Evolutionary conservation across 169 alveolate genomes (phyloP), one percentile per base, ranked within the genome.

Genomic region (Babesia ovis): DNA sequence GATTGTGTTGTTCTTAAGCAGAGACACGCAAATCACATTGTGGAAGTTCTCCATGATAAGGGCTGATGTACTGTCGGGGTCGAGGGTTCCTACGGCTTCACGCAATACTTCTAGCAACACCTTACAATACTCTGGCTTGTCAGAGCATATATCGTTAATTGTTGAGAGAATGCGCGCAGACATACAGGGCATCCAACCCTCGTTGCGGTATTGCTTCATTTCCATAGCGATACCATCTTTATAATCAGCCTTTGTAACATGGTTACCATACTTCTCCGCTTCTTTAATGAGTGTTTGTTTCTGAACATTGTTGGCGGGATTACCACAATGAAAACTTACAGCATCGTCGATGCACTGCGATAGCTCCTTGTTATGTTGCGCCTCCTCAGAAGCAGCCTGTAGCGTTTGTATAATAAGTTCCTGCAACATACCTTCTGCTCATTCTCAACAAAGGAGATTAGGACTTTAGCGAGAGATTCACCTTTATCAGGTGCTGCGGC

Each of bases 181-280:
- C 69, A 61, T 68, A 62, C 85, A 71, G 37, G 69, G 77, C 85
- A 71, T 81, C 89, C 89, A 81, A 2, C 77, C 73, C 34, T 66
- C 74, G 61, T 64, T 73, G 20, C 42, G 68, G 48, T 68, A 71
- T 39, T 70, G 54, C 45, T 42, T 48, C 58, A 81, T 45, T n/a
- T 73, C 74, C 41, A 25, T 42, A 27, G 75, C 89, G 54, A 81
- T 71, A n/a, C 70, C 69, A 0, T 35, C 31, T 4, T 37, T 42
- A 56, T 55, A 51, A 8, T 58, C 42, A 14, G 51, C 37, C 46
- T 39, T 61, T 42, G 67, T 66, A 31, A 41, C 42, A 22, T 45
- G 42, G 29, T 45, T 35, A 31, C 25, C 66, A 42, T 54, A 79
- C 27, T 69, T 37, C 27, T 25, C 50, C 1, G 79, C 60, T 27